These are phyloP conservation scores for Steccherinum ochraceum DNA, from an alignment of 768 basidiomycete genomes.

Conservation along the genomic window DNA sequence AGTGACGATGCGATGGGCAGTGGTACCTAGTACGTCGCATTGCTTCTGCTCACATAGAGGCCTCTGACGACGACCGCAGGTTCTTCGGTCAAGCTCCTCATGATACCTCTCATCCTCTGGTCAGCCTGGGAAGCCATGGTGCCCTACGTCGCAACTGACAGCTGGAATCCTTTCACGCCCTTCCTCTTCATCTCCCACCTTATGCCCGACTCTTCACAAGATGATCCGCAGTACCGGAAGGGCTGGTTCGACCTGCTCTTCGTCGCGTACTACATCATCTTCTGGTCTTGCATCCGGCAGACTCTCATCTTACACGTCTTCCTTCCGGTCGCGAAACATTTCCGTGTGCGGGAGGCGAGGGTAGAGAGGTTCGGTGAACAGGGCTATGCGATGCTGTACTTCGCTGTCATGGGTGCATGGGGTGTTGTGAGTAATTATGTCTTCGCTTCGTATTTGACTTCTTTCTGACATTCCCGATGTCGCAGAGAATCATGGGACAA, in stretches of 20 bases:
- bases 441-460: background rate
- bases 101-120: conserved; percentile 54
- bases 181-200: conserved; percentile 66
- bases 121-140: conserved; percentile 54
- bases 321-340: conserved; percentile 57
- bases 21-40: conserved; percentile 59
- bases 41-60: background rate
- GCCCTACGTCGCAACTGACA: conserved; percentile 37
- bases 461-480: background rate
- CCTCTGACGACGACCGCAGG: conserved; percentile 29
- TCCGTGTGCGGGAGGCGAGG: conserved; percentile 58
- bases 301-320: conserved; percentile 56
- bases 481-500: conserved; percentile 72
- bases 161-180: conserved; percentile 68
- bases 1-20: conserved; percentile 56
- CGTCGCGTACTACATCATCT: conserved; percentile 73
- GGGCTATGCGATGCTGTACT: conserved; percentile 81
- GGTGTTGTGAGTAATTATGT: conserved; percentile 74
- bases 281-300: conserved; percentile 87
- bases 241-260: conserved; percentile 71
- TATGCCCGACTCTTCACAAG: conserved; percentile 40
- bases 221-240: conserved; percentile 62
- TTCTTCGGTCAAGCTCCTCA: conserved; percentile 59
- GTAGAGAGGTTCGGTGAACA: conserved; percentile 86
- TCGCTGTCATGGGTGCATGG: conserved; percentile 57